Evolutionary conservation across 1,284 basidiomycete species (phyloP).

Genomic region (Porogramme epimiltina): DNA sequence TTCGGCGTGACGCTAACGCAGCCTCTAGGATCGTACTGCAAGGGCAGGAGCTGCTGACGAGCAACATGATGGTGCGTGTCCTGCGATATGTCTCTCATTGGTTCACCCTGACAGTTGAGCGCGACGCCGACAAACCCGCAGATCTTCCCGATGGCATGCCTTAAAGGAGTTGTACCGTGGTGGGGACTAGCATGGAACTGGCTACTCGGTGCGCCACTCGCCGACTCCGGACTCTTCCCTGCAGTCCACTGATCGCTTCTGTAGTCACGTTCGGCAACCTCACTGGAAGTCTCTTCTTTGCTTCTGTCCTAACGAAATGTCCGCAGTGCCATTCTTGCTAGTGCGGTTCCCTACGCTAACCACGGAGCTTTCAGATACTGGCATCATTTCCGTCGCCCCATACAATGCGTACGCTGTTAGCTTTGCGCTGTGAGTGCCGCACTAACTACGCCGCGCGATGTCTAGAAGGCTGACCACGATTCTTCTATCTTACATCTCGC

Average conservation of each 20-base stretch:
- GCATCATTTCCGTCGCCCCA: slow-evolving; percentile 58
- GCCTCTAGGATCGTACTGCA: slow-evolving; percentile 67
- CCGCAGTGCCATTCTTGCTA: slow-evolving; percentile 27
- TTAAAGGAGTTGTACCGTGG: slow-evolving; percentile 64
- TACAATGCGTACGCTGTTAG: slow-evolving; percentile 53
- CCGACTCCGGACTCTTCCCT: neutral
- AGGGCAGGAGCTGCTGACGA: slow-evolving; percentile 70
- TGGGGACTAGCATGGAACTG: slow-evolving; percentile 71
- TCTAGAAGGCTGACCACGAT: too few species aligned
- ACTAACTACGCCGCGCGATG: too few species aligned
- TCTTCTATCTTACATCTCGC: neutral
- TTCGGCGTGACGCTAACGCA: slow-evolving; percentile 1
- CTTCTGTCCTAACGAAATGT: slow-evolving; percentile 68
- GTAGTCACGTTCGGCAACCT: slow-evolving; percentile 74
- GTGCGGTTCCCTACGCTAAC: neutral
- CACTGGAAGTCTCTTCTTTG: slow-evolving; percentile 71
- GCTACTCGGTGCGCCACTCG: slow-evolving; percentile 52
- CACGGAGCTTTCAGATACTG: slow-evolving; percentile 40
- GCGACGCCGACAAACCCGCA: slow-evolving; percentile 26
- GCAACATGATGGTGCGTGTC: slow-evolving; percentile 69
- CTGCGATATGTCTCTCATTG: too few species aligned
- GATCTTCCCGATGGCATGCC: slow-evolving; percentile 69
- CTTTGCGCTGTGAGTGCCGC: slow-evolving; percentile 53
- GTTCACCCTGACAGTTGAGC: neutral
- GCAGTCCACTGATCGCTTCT: neutral